phyloP scores from a whole-genome alignment of 768 basidiomycete genomes.

The Sarcodon aspratus region DNA sequence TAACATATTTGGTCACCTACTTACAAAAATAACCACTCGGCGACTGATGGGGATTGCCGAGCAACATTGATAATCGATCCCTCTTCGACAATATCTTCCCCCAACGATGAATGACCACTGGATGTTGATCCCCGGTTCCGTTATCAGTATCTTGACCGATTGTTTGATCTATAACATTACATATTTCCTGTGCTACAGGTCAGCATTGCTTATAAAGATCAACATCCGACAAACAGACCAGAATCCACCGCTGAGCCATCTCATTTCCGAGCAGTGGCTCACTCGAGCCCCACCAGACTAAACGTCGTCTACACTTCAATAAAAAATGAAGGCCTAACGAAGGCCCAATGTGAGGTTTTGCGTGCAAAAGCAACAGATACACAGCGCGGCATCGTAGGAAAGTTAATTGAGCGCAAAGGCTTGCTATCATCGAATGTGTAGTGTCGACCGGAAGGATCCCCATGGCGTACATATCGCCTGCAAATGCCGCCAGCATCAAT shows the following conservation, averaged over 20 bases:
- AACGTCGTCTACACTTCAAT: not conserved
- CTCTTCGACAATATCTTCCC: not conserved
- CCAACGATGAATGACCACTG: not conserved
- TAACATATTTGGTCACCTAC: too few species aligned
- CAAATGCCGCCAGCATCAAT: constrained; percentile 2
- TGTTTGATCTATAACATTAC: constrained; percentile 4
- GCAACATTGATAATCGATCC: not conserved
- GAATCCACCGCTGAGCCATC: constrained; percentile 1
- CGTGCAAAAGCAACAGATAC: constrained; percentile 4
- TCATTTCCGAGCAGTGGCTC: not conserved
- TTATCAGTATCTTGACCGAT: not conserved
- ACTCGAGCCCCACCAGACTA: not conserved
- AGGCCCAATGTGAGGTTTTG: not conserved
- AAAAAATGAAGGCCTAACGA: not conserved
- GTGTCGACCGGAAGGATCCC: not conserved
- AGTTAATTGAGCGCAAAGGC: not conserved
- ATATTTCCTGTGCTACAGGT: constrained; percentile 2
- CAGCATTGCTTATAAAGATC: too few species aligned
- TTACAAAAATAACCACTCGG: too few species aligned
- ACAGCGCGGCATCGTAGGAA: constrained; percentile 5
- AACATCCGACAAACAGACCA: not conserved
- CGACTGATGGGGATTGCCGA: too few species aligned
- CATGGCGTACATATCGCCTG: constrained; percentile 4
- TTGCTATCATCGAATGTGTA: not conserved
- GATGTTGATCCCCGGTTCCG: not conserved